Evolutionary conservation across 2,329 filamentous ascomycete species (phyloP).

Genomic region (Pseudophaeomoniella oleicola): DNA sequence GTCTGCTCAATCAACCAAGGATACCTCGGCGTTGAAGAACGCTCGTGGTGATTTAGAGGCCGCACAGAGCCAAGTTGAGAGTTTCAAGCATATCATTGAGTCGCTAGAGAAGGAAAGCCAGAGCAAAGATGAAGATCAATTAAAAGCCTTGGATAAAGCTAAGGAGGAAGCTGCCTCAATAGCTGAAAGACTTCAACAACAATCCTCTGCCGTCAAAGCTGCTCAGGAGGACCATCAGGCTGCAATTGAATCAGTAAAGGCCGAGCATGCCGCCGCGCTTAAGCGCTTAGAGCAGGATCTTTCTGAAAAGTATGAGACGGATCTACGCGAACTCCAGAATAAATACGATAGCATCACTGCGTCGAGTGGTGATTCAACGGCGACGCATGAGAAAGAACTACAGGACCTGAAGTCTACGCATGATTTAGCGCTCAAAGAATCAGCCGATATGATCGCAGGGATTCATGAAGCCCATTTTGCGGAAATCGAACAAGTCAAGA

Average conservation of each 20-base stretch:
- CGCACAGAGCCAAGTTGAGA: conserved; percentile 16
- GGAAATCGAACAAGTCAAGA: conserved; percentile 19
- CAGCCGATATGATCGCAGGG: conserved; percentile 10
- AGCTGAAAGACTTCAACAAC: conserved; percentile 20
- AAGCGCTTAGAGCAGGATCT: conserved; percentile 14
- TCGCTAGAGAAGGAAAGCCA: conserved; percentile 21
- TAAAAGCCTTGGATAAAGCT: conserved; percentile 17
- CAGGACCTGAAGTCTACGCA: conserved; percentile 20
- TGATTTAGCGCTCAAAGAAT: conserved; percentile 13
- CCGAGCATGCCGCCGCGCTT: conserved; percentile 20
- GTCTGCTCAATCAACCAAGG: conserved; percentile 8
- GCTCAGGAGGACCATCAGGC: conserved; percentile 19
- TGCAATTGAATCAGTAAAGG: conserved; percentile 19
- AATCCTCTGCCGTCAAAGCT: conserved; percentile 14
- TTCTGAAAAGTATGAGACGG: conserved; percentile 16
- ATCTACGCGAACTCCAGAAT: conserved; percentile 17
- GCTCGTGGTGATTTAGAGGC: conserved; percentile 8
- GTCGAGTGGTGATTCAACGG: conserved; percentile 16
- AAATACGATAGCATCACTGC: conserved; percentile 19
- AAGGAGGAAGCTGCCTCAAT: conserved; percentile 20
- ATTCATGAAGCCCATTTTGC: conserved; percentile 1
- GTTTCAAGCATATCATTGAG: conserved; percentile 21
- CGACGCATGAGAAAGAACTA: conserved; percentile 15
- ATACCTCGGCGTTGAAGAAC: conserved; percentile 5
- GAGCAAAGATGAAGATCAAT: conserved; percentile 21